These are phyloP conservation scores for Astrothelium macrocarpum DNA, from an alignment of 495 filamentous ascomycete species.

Conservation along the genomic window DNA sequence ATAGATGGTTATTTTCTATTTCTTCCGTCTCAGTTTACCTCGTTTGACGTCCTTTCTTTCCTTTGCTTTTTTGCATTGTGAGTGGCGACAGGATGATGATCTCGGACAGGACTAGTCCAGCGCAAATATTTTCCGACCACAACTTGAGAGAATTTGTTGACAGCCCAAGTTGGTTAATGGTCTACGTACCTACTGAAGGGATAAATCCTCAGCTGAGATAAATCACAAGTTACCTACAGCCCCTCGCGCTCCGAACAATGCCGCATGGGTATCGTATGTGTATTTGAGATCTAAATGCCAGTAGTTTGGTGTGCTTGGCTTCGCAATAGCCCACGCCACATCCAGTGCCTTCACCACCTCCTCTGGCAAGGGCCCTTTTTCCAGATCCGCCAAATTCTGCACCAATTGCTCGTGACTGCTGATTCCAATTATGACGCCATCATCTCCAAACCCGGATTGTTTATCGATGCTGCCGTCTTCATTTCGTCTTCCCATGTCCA, in stretches of 20 bases:
- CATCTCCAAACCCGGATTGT: constrained; percentile 31
- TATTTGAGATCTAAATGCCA: constrained; percentile 56
- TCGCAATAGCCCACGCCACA: constrained; percentile 55
- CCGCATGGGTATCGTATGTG: constrained; percentile 60
- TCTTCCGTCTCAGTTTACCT: too few relatives aligned
- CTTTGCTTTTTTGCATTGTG: too few relatives aligned
- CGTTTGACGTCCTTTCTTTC: too few relatives aligned
- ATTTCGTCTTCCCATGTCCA: constrained; percentile 44
- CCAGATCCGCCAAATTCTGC: constrained; percentile 62
- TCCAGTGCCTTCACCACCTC: constrained; percentile 74
- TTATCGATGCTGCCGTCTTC: constrained; percentile 43
- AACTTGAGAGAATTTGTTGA: too few relatives aligned
- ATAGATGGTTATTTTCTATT: too few relatives aligned
- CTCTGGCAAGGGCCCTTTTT: constrained; percentile 80
- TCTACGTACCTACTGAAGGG: too few relatives aligned
- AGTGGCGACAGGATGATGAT: too few relatives aligned
- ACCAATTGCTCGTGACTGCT: constrained; percentile 65
- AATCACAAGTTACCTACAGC: neutral
- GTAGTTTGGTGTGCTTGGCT: constrained; percentile 51
- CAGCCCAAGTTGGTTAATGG: too few relatives aligned
- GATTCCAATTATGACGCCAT: constrained; percentile 76
- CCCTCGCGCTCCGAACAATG: constrained; percentile 41
- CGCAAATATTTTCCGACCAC: too few relatives aligned
- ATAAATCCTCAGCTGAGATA: too few relatives aligned
- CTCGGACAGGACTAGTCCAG: too few relatives aligned